Conservation (phyloP, 371 early-diverging fungal genomes). For the Mortierella sp. region DNA sequence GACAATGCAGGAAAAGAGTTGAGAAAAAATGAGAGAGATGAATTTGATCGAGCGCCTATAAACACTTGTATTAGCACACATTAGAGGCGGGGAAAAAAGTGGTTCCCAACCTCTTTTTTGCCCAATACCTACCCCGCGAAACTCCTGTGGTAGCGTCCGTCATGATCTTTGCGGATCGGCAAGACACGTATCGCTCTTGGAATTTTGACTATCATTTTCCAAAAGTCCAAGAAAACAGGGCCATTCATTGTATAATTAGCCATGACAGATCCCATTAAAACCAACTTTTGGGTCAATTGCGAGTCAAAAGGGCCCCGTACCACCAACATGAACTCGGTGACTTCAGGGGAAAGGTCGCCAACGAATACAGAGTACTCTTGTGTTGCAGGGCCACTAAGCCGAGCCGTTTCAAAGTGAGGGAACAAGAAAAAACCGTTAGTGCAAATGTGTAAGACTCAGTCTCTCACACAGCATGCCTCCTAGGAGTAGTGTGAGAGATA, state of each 20-base stretch:
- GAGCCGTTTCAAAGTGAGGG: conserved; percentile 15
- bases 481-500: too few relatives aligned
- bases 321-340: conserved; percentile 77
- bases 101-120: not conserved
- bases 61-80: too few relatives aligned
- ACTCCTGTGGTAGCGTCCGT: conserved; percentile 79
- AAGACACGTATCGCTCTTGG: conserved; percentile 74
- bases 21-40: too few relatives aligned
- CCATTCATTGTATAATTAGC: too few relatives aligned
- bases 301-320: too few relatives aligned
- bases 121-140: conserved; percentile 60
- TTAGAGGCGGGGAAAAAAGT: too few relatives aligned
- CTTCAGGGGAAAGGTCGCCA: conserved; percentile 84
- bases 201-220: conserved; percentile 54
- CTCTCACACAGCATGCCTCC: too few relatives aligned
- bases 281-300: conserved; percentile 74
- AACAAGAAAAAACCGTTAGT: not conserved
- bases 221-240: not conserved
- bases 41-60: too few relatives aligned
- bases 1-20: too few relatives aligned
- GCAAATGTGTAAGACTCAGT: conserved; percentile 64
- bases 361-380: conserved; percentile 89
- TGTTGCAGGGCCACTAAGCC: conserved; percentile 62
- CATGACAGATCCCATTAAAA: too few relatives aligned
- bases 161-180: conserved; percentile 86